Evolutionary conservation across 768 basidiomycete species (phyloP).

Genomic region (Tricholoma furcatifolium): DNA sequence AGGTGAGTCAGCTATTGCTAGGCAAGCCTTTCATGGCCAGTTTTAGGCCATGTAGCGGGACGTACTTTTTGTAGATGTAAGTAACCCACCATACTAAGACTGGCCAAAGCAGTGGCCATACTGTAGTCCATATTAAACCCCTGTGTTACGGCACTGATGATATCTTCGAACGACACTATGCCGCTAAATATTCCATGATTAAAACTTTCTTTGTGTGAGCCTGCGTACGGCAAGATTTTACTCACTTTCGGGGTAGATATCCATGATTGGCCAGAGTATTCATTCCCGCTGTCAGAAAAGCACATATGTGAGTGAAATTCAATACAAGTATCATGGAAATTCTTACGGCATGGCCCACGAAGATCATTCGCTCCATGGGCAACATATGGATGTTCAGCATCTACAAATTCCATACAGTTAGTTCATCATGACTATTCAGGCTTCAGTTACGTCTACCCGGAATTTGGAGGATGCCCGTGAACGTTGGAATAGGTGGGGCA

Average conservation of each 20-base stretch:
- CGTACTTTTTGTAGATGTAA: no score
- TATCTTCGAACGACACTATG: constrained; percentile 14
- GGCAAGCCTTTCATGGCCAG: no score
- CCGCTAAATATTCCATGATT: constrained; percentile 2
- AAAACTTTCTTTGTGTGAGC: not conserved
- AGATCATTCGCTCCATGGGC: constrained; percentile 4
- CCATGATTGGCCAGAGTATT: constrained; percentile 18
- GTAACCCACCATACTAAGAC: constrained; percentile 12
- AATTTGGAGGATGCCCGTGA: constrained; percentile 10
- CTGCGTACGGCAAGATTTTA: not conserved
- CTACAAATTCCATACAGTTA: not conserved
- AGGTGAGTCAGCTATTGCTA: no score
- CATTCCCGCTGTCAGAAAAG: constrained; percentile 10
- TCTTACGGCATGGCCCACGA: constrained; percentile 16
- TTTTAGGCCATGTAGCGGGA: no score
- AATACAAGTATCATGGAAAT: no score
- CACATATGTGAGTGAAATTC: no score
- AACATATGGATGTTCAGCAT: constrained; percentile 10
- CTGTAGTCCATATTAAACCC: constrained; percentile 16
- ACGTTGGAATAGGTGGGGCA: constrained; percentile 8
- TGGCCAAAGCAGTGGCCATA: constrained; percentile 10
- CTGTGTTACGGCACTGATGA: constrained; percentile 8
- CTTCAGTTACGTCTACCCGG: constrained; percentile 8
- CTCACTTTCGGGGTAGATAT: constrained; percentile 17
- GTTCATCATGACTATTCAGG: not conserved